These are phyloP conservation scores for Blastocrithidia nonstop DNA, from an alignment of 208 protist genomes.

Conservation along the genomic window DNA sequence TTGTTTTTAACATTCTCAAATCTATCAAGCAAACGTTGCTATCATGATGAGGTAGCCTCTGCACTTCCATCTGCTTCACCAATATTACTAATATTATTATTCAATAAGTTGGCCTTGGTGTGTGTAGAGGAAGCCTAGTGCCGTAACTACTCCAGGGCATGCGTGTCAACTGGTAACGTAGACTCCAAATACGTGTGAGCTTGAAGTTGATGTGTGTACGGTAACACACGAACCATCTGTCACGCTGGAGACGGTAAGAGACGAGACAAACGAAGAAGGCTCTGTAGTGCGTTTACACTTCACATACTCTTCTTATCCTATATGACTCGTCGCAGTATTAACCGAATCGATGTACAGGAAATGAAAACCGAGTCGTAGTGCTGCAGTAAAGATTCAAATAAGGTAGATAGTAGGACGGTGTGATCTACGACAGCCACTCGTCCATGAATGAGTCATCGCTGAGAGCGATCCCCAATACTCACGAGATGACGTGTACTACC, in stretches of 20 bases:
- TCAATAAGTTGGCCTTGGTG: too few species aligned
- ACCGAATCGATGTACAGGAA: conserved; percentile 47
- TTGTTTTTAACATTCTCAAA: too few species aligned
- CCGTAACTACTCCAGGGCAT: conserved; percentile 23
- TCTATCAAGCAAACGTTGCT: too few species aligned
- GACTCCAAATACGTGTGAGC: conserved; percentile 67
- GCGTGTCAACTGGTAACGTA: too few species aligned
- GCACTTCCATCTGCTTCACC: too few species aligned
- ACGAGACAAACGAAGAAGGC: conserved; percentile 21
- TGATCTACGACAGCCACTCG: conserved; percentile 80
- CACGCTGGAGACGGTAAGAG: conserved; percentile 18
- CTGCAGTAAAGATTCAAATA: conserved; percentile 50
- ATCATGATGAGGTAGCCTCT: too few species aligned
- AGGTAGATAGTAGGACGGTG: conserved; percentile 64
- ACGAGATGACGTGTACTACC: conserved; percentile 43
- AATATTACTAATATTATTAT: too few species aligned
- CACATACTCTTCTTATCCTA: conserved; percentile 33
- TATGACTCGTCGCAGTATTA: conserved; percentile 44
- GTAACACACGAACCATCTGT: conserved; percentile 49
- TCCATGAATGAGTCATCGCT: conserved; percentile 77
- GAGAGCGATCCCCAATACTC: conserved; percentile 27
- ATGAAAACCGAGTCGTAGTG: conserved; percentile 82
- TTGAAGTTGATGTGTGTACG: conserved; percentile 56
- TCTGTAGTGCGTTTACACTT: conserved; percentile 8
- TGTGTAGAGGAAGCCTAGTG: conserved; percentile 10